Base-by-base conservation (phyloP, 352 stramenopile species). In the Pythium rishiriense region DNA sequence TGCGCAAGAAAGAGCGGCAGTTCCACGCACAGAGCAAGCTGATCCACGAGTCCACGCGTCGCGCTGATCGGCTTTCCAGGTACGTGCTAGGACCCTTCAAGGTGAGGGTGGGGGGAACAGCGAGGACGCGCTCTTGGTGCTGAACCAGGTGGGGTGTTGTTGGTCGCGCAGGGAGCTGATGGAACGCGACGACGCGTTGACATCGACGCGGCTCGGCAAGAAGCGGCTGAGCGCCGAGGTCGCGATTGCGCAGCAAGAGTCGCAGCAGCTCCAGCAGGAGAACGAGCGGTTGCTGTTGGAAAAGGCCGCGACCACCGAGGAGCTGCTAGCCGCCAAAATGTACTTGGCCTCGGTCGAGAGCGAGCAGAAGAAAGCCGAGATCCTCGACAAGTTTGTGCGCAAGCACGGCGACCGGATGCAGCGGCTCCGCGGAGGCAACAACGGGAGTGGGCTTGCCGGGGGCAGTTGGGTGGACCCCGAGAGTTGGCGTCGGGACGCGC, bases 351-450 rank as follows among this genome's bases (percentile, higher is more conserved):
- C 81, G 1, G 51, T 90, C 17, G 80, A 91, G 55, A 88, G 74
- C 73, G 83, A 90, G 47, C 80, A 90, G 54, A 84, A 85, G 64
- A 89, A 90, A 56, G 79, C 81, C 17, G 77, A 81, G 11, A 83
- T 94, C n/a, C 73, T 92, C 11, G 81, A 92, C 50, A 69, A 69
- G 26, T 94, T 94, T 63, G 79, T 94, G 39, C 72, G 85, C 59
- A 94, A 94, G 57, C 85, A 94, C 26, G 85, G 85, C 21, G 76
- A 90, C 48, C 79, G 80, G 41, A 88, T 91, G 78, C 78, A 68
- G 31, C 78, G 76, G 41, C 25, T 86, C 14, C 70, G 69, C 19
- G 58, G 39, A 1, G 15, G 53, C 39, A 62, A 62, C 46, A 62
- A 58, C 22, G 52, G 37, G 19, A 35, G 29, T 48, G 29, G 24